Base-by-base conservation (phyloP, 495 filamentous ascomycete genomes). In the Chlorociboria aeruginascens region DNA sequence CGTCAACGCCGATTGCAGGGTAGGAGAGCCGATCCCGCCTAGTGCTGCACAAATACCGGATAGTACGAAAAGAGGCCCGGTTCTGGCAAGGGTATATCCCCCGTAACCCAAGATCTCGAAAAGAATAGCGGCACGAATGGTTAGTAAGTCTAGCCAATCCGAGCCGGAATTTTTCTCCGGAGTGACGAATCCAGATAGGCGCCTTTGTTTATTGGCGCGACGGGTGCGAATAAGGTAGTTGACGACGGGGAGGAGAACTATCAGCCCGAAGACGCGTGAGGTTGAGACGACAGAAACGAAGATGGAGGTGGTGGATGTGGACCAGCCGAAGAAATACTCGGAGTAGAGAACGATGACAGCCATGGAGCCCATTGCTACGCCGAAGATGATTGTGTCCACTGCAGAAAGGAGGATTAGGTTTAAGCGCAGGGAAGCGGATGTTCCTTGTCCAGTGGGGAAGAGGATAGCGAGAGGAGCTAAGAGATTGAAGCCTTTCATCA, bases 1-100 rank as follows among this genome's bases (percentile, higher is more conserved):
- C 44, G 86, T 96, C 13, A 96, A 64, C 0, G 85, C 72, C 0
- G 82, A 78, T 55, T 93, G 85, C 42, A 95, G 64, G 0, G 83
- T 90, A 3, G 92, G 89, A 6, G 79, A 81, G 0, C 79, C 90
- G 43, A 96, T 79, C 3, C 90, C 88, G 9, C 90, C 92, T 33
- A 94, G 64, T 0, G 86, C 71, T 2, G 86, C 81, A 16, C 85
- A 55, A 16, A 80, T 67, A 40, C 86, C 92, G 10, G 79, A 83
- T 4, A 79, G 34, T 8, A 85, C 74, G 49, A 79, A 81, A 2
- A 83, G 41, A 0, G 61, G 53, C 3, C 75, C 70, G 11, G 67
- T 72, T 2, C 70, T 69, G 1, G 77, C 76, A 37, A 86, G 53
- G 0, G 82, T 66, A 60, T 86, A 96, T 1, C 86, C 86, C 6